A percentile compares a stretch with the other conserved stretches of the same genome.
Evolutionary conservation across 169 alveolate genomes (phyloP).

Genomic region (Perkinsus chesapeaki): DNA sequence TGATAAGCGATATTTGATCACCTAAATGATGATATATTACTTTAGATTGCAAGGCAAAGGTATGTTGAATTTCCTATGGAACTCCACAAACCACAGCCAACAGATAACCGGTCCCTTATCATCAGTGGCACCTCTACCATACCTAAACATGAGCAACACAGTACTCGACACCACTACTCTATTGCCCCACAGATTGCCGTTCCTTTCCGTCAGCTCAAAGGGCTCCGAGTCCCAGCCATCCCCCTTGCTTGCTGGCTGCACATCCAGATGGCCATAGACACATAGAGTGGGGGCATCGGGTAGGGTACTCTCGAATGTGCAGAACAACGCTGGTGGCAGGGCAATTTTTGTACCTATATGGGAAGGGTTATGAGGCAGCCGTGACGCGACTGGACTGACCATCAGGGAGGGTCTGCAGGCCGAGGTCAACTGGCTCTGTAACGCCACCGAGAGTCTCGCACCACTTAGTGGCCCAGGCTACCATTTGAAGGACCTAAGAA

Average conservation of each 20-base stretch:
- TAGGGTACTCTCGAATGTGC: background rate
- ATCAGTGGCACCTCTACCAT: background rate
- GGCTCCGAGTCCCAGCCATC: slow-evolving; percentile 10
- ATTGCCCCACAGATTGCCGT: background rate
- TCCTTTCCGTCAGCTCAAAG: background rate
- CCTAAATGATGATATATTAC: background rate
- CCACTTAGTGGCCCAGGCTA: background rate
- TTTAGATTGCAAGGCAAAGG: background rate
- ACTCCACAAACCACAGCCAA: background rate
- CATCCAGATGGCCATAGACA: background rate
- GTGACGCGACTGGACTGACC: background rate
- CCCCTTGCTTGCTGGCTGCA: background rate
- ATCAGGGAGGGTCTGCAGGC: background rate
- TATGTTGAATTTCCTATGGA: background rate
- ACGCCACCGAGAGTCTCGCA: background rate
- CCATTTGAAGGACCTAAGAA: background rate
- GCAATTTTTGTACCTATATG: background rate
- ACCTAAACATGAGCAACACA: background rate
- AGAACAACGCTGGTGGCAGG: background rate
- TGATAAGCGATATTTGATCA: background rate
- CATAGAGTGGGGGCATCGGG: background rate
- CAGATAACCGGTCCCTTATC: background rate
- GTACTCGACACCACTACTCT: background rate
- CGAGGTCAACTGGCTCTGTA: background rate
- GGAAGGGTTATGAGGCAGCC: background rate